Base-by-base conservation (phyloP, 2,329 filamentous ascomycete species). In the Sclerotinia glacialis region DNA sequence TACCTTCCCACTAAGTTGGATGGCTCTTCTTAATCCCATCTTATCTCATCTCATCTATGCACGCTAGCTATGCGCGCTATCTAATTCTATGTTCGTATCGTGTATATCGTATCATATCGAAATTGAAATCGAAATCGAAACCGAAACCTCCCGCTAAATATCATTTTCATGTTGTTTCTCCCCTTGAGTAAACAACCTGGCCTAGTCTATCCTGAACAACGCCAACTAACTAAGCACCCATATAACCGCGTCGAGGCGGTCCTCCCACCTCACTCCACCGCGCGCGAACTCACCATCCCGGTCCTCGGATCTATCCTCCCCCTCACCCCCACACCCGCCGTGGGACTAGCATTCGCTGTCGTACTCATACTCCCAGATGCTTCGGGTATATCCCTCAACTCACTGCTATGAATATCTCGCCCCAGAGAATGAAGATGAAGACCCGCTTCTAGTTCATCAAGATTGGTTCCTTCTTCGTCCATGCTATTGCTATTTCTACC, bases 371-470 rank as follows among this genome's bases (percentile, higher is more conserved):
- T 70, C 69, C 0, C 65, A 71, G 65, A 71, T 0, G 69, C 67
- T 67, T 82, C 81, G 0, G 80, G 80, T 34, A 83, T 81, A 67
- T 79, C 79, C 5, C 44, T 34, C 18, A 60, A 26, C 18, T 60
- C 56, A 3, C 7, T 49, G 21, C 56, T 23, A 12, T 78, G 81
- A 67, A 81, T 79, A 11, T 80, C 81, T 69, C 47, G 64, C 1
- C 62, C 42, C 2, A 47, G 61, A 14, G 71, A 61, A 3, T 47
- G 62, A 18, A 68, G 67, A 1, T 47, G 60, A n/a, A 68, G 68
- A 1, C 74, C 74, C 2, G 72, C 63, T 37, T 77, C 75, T 7
- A 77, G 46, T 65, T 77, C 75, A 21, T 74, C 68, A 0, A 75
- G 54, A 63, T 66, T 58, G 2, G 71, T 72, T 0, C 69, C 74